phyloP scores from a whole-genome alignment of 805 yeast species.

The Saturnispora galanensis region DNA sequence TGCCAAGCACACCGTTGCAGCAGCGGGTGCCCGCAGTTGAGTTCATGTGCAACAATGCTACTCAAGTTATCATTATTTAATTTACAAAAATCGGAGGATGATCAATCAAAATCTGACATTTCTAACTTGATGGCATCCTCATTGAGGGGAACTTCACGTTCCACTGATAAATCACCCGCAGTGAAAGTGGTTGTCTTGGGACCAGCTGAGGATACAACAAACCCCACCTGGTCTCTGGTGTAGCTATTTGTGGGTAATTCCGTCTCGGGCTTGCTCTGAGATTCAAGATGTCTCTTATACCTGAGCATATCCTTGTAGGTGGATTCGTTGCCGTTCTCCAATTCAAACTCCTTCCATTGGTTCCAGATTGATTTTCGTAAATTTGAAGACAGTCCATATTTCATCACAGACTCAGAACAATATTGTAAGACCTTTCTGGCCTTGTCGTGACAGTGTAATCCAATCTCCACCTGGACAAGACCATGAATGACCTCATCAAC shows the following conservation, averaged over 20 bases:
- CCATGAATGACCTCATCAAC: slow-evolving; percentile 35
- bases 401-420: slow-evolving; percentile 36
- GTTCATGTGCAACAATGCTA: no score
- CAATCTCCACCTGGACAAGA: slow-evolving; percentile 50
- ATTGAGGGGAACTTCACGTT: slow-evolving; percentile 24
- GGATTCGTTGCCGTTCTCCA: slow-evolving; percentile 57
- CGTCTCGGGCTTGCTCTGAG: slow-evolving; percentile 15
- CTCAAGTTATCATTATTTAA: not conserved
- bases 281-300: slow-evolving; percentile 35
- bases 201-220: slow-evolving; percentile 34
- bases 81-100: not conserved
- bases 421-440: slow-evolving; percentile 55
- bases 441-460: slow-evolving; percentile 42
- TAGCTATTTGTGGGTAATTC: slow-evolving; percentile 14
- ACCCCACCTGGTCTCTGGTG: slow-evolving; percentile 34
- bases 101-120: slow-evolving; percentile 16
- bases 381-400: slow-evolving; percentile 20
- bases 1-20: not conserved
- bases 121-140: slow-evolving; percentile 58
- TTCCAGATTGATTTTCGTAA: slow-evolving; percentile 40
- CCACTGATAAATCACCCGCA: slow-evolving; percentile 3
- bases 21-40: no score
- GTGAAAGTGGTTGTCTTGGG: slow-evolving; percentile 26
- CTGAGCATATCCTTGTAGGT: slow-evolving; percentile 68
- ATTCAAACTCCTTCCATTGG: slow-evolving; percentile 67